phyloP scores from a whole-genome alignment of 345 rosid genomes.

The Gossypium ekmanianum region DNA sequence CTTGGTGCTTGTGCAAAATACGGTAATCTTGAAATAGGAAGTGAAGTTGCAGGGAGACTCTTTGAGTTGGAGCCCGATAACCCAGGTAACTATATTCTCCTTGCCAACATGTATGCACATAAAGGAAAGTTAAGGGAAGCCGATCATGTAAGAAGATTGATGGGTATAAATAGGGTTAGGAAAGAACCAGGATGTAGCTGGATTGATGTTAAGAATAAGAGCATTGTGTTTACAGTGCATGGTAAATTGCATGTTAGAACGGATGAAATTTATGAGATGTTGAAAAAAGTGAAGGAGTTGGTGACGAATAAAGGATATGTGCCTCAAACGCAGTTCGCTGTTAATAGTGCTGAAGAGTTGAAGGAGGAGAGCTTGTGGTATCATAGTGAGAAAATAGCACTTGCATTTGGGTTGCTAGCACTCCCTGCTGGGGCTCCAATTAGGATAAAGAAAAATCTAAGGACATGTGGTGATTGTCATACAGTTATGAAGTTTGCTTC shows the following conservation, averaged over 20 bases:
- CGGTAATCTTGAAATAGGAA: conserved; percentile 36
- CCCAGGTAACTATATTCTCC: conserved; percentile 36
- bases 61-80: conserved; percentile 38
- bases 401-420: conserved; percentile 33
- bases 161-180: conserved; percentile 33
- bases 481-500: conserved; percentile 42
- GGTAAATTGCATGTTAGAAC: conserved; percentile 34
- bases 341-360: conserved; percentile 21
- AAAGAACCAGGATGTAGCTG: conserved; percentile 49
- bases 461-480: conserved; percentile 41
- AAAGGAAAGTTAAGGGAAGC: conserved; percentile 35
- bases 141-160: conserved; percentile 40
- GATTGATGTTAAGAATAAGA: conserved; percentile 32
- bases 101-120: conserved; percentile 33
- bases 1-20: conserved; percentile 38
- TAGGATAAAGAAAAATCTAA: conserved; percentile 40
- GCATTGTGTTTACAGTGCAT: conserved; percentile 32
- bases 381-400: conserved; percentile 47
- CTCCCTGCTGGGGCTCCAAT: conserved; percentile 35
- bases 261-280: conserved; percentile 30
- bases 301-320: conserved; percentile 34
- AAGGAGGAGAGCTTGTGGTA: conserved; percentile 39
- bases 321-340: conserved; percentile 27
- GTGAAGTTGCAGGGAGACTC: conserved; percentile 37
- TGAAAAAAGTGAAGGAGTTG: conserved; percentile 28